phyloP scores from a whole-genome alignment of 2,329 filamentous ascomycete species.

The Hypoxylon sp. region DNA sequence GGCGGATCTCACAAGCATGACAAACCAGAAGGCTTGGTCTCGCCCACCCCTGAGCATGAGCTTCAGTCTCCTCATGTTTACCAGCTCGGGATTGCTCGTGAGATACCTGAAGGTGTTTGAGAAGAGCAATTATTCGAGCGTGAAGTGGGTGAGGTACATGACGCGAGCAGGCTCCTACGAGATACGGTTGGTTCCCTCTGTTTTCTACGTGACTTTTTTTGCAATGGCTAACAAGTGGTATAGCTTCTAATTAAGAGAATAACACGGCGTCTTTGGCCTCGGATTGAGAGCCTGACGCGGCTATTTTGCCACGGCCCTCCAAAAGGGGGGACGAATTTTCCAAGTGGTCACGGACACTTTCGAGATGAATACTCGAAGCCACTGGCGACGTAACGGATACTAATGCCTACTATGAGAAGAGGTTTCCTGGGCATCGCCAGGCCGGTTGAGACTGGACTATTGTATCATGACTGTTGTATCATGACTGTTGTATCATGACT shows the following conservation, averaged over 20 bases:
- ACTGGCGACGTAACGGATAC: slow-evolving; percentile 5
- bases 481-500: slow-evolving; percentile 4
- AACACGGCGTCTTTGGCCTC: not conserved
- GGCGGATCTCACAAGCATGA: slow-evolving; percentile 93
- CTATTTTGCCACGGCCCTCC: not conserved
- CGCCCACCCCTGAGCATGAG: slow-evolving; percentile 89
- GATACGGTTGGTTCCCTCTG: slow-evolving; percentile 69
- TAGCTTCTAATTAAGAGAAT: slow-evolving; percentile 24
- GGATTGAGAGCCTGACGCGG: not conserved
- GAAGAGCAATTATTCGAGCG: slow-evolving; percentile 98
- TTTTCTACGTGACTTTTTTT: not conserved
- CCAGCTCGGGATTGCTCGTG: slow-evolving; percentile 89
- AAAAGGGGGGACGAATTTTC: not conserved
- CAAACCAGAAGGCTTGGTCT: slow-evolving; percentile 96
- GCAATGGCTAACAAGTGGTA: slow-evolving; percentile 8
- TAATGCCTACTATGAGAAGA: not conserved
- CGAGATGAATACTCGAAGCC: slow-evolving; percentile 8
- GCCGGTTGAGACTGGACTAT: not conserved
- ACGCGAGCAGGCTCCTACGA: slow-evolving; percentile 97
- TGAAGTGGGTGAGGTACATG: slow-evolving; percentile 99
- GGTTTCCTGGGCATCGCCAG: slow-evolving; percentile 1
- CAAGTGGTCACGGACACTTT: slow-evolving; percentile 1
- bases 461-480: slow-evolving; percentile 2
- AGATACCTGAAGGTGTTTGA: slow-evolving; percentile 98
- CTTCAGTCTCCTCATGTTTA: slow-evolving; percentile 98